A percentile compares a stretch with the other conserved stretches of the same genome.
Evolutionary conservation across 202 grass and related monocot genomes (phyloP).

Genomic region (Schoenoplectus triqueter): DNA sequence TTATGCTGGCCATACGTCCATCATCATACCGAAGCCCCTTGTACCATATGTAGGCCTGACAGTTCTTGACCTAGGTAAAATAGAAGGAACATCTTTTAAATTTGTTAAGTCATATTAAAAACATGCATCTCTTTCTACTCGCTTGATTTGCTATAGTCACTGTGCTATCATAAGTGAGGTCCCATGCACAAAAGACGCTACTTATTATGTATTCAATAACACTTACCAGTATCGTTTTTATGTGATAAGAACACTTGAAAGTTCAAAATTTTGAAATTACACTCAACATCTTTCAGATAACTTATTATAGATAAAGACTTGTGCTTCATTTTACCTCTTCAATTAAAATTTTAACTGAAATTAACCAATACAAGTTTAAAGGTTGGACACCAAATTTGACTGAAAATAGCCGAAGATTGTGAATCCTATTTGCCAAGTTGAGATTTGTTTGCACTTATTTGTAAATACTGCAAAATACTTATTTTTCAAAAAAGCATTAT

Average conservation of each 20-base stretch:
- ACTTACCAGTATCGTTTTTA: neutral
- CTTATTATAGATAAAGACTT: no score
- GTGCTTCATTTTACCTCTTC: no score
- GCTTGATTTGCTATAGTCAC: neutral
- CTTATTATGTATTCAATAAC: neutral
- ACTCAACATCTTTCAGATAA: neutral
- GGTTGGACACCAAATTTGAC: no score
- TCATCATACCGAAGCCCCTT: slow-evolving; percentile 91
- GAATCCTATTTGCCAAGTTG: no score
- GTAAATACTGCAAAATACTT: neutral
- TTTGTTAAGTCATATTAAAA: neutral
- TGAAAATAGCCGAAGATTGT: no score
- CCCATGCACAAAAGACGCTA: neutral
- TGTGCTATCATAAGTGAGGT: neutral
- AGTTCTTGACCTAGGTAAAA: slow-evolving; percentile 86
- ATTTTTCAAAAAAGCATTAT: neutral
- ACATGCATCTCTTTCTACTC: neutral
- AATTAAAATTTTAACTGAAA: no score
- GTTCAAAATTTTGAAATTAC: neutral
- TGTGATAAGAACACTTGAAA: neutral
- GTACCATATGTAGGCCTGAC: slow-evolving; percentile 69
- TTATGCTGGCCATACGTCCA: slow-evolving; percentile 94
- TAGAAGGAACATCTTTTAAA: slow-evolving; percentile 8
- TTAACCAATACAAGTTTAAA: no score
- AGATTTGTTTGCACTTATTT: neutral